A percentile compares a stretch with the other conserved stretches of the same genome.
These are phyloP conservation scores for Suillus ampliporus DNA, from an alignment of 768 basidiomycete species.

Conservation along the genomic window DNA sequence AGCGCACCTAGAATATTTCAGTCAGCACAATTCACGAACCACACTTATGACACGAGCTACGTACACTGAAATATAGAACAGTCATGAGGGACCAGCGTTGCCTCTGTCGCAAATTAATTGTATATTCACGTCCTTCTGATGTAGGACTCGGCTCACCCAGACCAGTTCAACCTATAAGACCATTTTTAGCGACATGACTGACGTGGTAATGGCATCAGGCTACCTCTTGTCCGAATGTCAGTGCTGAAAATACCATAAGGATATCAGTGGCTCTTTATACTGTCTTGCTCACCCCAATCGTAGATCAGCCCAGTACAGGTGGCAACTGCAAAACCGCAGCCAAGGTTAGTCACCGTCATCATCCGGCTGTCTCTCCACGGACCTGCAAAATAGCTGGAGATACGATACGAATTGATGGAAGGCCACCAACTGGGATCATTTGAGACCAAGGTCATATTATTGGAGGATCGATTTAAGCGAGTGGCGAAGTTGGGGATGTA, in stretches of 20 bases:
- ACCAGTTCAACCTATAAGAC: background rate
- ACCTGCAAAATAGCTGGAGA: background rate
- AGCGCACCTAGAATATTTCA: background rate
- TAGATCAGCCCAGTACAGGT: background rate
- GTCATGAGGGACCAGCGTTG: background rate
- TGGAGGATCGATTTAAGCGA: background rate
- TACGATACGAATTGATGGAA: background rate
- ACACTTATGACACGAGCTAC: background rate
- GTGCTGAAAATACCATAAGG: background rate
- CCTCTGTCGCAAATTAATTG: background rate
- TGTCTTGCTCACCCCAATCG: background rate
- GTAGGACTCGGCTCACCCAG: background rate
- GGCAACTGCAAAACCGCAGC: background rate
- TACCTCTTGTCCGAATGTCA: background rate
- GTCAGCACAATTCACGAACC: background rate
- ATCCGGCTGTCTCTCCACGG: background rate
- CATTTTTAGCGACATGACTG: background rate
- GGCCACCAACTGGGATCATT: background rate
- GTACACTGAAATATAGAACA: background rate
- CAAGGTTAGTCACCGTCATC: background rate
- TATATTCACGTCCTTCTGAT: background rate
- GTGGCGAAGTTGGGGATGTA: background rate
- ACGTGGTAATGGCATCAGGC: background rate
- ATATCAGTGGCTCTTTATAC: background rate
- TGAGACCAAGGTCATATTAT: background rate